A percentile compares a stretch with the other conserved stretches of the same genome.
Conservation (phyloP, 768 basidiomycete genomes). For the Kondoa subrosea region DNA sequence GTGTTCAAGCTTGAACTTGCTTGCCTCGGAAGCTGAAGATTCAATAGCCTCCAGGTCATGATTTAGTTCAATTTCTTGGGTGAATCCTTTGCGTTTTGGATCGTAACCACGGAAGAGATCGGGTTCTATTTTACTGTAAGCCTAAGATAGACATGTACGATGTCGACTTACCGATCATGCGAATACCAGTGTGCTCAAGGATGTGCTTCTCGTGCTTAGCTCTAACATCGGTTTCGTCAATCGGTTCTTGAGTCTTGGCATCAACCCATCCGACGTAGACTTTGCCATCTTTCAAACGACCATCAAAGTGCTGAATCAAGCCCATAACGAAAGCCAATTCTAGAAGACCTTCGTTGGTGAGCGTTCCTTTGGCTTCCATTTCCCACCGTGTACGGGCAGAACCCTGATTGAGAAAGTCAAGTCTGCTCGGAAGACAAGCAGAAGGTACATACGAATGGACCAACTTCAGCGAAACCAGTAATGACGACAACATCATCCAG, state of each 20-base stretch:
- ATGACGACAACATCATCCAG: slow-evolving; percentile 90
- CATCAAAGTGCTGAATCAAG: slow-evolving; percentile 94
- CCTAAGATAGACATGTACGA: not conserved
- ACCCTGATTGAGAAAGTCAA: too few species aligned
- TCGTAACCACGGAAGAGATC: slow-evolving; percentile 96
- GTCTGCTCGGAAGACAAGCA: too few species aligned
- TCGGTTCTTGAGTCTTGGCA: slow-evolving; percentile 73
- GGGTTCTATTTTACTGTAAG: slow-evolving; percentile 48
- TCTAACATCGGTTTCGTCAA: slow-evolving; percentile 94
- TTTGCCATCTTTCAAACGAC: slow-evolving; percentile 78
- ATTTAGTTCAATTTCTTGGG: slow-evolving; percentile 88
- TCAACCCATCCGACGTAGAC: slow-evolving; percentile 98
- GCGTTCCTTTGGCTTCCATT: slow-evolving; percentile 95
- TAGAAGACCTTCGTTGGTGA: slow-evolving; percentile 93
- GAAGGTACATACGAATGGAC: slow-evolving; percentile 59
- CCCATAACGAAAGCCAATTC: slow-evolving; percentile 99
- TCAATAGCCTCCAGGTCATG: slow-evolving; percentile 95
- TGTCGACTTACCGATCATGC: slow-evolving; percentile 59
- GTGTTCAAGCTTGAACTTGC: slow-evolving; percentile 90
- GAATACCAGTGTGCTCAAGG: slow-evolving; percentile 72
- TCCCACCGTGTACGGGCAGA: slow-evolving; percentile 97
- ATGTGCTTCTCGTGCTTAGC: slow-evolving; percentile 90
- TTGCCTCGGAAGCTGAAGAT: slow-evolving; percentile 72
- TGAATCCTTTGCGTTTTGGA: slow-evolving; percentile 90
- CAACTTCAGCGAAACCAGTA: slow-evolving; percentile 92